phyloP scores from a whole-genome alignment of 2,329 filamentous ascomycete genomes.

The Clonostachys solani region DNA sequence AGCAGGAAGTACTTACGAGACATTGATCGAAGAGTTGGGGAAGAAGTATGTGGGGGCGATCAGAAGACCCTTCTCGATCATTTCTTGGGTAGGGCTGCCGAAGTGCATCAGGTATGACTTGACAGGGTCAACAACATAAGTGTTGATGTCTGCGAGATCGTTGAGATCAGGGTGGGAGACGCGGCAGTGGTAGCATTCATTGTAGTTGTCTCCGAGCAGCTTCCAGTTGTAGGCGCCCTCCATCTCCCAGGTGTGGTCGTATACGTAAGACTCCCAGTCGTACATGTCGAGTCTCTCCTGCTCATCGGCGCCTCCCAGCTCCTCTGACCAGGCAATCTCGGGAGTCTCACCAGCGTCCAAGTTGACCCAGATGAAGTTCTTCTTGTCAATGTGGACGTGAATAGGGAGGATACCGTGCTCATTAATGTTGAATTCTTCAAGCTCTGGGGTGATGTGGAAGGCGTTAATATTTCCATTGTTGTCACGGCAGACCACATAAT shows the following conservation, averaged over 20 bases:
- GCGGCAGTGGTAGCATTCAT: slow-evolving; percentile 61
- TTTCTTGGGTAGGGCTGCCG: slow-evolving; percentile 38
- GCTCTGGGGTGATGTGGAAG: slow-evolving; percentile 58
- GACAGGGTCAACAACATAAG: slow-evolving; percentile 46
- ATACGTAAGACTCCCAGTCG: slow-evolving; percentile 49
- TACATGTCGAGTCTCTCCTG: slow-evolving; percentile 38
- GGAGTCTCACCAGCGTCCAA: slow-evolving; percentile 41
- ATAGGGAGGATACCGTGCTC: slow-evolving; percentile 52
- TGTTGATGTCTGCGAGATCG: slow-evolving; percentile 49
- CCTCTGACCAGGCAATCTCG: slow-evolving; percentile 45
- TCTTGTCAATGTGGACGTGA: slow-evolving; percentile 46
- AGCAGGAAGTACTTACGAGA: slow-evolving; percentile 31
- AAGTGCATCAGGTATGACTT: slow-evolving; percentile 45
- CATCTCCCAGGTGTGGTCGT: slow-evolving; percentile 55
- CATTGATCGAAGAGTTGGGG: slow-evolving; percentile 44
- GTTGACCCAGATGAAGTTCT: slow-evolving; percentile 57
- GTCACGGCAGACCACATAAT: slow-evolving; percentile 48
- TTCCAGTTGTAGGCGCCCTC: slow-evolving; percentile 58
- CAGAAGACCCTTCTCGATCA: slow-evolving; percentile 38
- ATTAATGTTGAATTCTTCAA: slow-evolving; percentile 50
- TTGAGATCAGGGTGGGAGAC: slow-evolving; percentile 55
- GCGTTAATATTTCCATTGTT: slow-evolving; percentile 47
- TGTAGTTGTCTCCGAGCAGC: slow-evolving; percentile 59
- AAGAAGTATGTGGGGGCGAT: slow-evolving; percentile 43
- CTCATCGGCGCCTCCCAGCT: slow-evolving; percentile 41